These are phyloP conservation scores for Monosporascus ibericus DNA, from an alignment of 2,329 filamentous ascomycete genomes.

Conservation along the genomic window DNA sequence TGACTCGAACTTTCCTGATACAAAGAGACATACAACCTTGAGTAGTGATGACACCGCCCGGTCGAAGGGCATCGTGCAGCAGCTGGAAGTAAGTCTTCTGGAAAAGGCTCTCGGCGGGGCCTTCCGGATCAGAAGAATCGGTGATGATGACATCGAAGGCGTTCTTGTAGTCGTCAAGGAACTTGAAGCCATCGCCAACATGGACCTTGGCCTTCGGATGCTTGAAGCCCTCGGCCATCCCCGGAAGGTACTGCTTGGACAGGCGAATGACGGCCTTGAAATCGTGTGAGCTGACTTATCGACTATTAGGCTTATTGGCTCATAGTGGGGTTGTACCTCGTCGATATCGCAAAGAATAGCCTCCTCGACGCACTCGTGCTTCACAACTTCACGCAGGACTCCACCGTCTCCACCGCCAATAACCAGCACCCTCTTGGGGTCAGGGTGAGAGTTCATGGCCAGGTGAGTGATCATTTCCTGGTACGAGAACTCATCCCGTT, in stretches of 20 bases:
- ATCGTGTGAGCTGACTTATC: not conserved
- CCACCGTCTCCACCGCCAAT: slow-evolving; percentile 97
- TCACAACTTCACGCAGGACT: slow-evolving; percentile 96
- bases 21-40: slow-evolving; percentile 98
- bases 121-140: slow-evolving; percentile 95
- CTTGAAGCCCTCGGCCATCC: slow-evolving; percentile 87
- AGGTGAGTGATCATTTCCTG: slow-evolving; percentile 99
- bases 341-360: slow-evolving; percentile 97
- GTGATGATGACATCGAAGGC: slow-evolving; percentile 99
- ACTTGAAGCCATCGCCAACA: slow-evolving; percentile 97
- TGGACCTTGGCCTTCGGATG: slow-evolving; percentile 92
- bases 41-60: slow-evolving; percentile 97
- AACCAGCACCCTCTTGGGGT: slow-evolving; percentile 97
- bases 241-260: slow-evolving; percentile 94
- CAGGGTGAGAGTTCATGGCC: slow-evolving; percentile 95
- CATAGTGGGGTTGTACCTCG: slow-evolving; percentile 63
- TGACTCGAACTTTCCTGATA: slow-evolving; percentile 36
- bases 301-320: slow-evolving; percentile 1
- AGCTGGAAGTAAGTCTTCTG: slow-evolving; percentile 99
- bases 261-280: slow-evolving; percentile 84
- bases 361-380: slow-evolving; percentile 96
- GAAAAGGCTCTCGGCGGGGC: slow-evolving; percentile 93
- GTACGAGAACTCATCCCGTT: slow-evolving; percentile 98
- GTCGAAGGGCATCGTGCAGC: slow-evolving; percentile 78
- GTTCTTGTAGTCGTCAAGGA: slow-evolving; percentile 93